Percentiles rank a stretch among this genome's conserved stretches.
Evolutionary conservation across 129 eudicot species (phyloP).

Genomic region (Apium graveolens): DNA sequence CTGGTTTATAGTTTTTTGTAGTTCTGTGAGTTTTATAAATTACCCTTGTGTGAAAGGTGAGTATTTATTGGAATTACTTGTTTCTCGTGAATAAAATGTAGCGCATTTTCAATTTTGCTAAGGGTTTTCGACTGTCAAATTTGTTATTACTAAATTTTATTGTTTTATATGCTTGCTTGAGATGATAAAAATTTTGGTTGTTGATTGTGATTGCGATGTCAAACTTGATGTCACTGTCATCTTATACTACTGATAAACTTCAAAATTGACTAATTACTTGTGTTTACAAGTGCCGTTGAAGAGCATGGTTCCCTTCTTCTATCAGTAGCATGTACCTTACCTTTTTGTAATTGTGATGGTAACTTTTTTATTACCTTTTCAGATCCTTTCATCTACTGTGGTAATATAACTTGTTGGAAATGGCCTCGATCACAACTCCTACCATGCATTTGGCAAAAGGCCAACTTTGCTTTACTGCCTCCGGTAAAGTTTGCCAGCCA

Average conservation of each 20-base stretch:
- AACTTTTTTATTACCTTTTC: neutral
- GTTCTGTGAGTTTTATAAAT: neutral
- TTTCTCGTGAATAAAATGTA: neutral
- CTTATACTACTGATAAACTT: neutral
- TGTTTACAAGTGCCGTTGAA: neutral
- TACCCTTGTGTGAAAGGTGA: neutral
- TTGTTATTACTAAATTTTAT: neutral
- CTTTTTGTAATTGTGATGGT: neutral
- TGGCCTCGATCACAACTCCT: constrained; percentile 58
- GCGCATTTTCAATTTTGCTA: neutral
- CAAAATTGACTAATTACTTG: neutral
- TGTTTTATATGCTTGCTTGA: neutral
- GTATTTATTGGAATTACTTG: neutral
- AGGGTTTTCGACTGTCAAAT: neutral
- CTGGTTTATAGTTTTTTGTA: neutral
- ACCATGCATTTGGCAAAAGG: constrained; percentile 40
- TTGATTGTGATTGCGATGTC: neutral
- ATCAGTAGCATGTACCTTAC: neutral
- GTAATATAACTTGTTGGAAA: constrained; percentile 16
- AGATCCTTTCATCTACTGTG: constrained; percentile 6
- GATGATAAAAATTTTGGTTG: neutral
- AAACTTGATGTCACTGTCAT: neutral
- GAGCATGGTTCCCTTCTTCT: neutral
- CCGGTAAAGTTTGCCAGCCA: constrained; percentile 32
- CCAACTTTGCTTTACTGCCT: constrained; percentile 35